Evolutionary conservation across 2,329 filamentous ascomycete species (phyloP).

Genomic region (Elsinoe ampelina): DNA sequence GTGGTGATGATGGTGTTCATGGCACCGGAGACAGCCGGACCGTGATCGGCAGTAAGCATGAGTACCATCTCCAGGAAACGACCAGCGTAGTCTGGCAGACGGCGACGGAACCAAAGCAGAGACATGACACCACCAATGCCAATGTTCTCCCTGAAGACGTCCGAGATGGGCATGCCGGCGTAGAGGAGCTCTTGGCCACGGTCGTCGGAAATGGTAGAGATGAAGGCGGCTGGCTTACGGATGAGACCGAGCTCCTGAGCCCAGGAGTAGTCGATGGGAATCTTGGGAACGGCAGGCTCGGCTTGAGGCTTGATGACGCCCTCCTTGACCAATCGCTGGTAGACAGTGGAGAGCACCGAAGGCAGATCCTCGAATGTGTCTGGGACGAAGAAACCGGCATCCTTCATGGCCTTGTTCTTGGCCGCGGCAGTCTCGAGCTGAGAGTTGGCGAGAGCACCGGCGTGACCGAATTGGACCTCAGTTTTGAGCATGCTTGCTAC

Average conservation of each 20-base stretch:
- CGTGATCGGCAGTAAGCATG: conserved; percentile 99
- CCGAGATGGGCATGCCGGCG: conserved; percentile 99
- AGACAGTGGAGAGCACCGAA: conserved; percentile 63
- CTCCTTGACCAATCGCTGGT: conserved; percentile 76
- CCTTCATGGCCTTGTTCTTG: conserved; percentile 97
- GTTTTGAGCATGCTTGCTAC: conserved; percentile 99
- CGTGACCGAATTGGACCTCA: conserved; percentile 98
- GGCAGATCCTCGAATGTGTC: conserved; percentile 97
- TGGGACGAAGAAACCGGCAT: conserved; percentile 88
- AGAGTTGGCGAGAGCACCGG: conserved; percentile 97
- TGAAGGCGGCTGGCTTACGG: conserved; percentile 98
- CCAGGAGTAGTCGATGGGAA: conserved; percentile 99
- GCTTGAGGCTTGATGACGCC: conserved; percentile 77
- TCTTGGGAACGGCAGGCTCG: conserved; percentile 94
- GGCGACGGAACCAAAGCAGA: conserved; percentile 97
- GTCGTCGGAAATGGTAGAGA: conserved; percentile 98
- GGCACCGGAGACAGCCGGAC: conserved; percentile 95
- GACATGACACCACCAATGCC: conserved; percentile 99
- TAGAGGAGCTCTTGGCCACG: conserved; percentile 99
- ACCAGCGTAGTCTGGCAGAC: conserved; percentile 89
- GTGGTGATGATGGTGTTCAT: conserved; percentile 99
- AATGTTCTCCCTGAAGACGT: conserved; percentile 98
- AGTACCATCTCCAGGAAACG: conserved; percentile 99
- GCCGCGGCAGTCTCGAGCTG: conserved; percentile 91
- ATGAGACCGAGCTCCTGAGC: conserved; percentile 98